Conservation (phyloP, 2,329 filamentous ascomycete species). For the Exophiala alcalophila region DNA sequence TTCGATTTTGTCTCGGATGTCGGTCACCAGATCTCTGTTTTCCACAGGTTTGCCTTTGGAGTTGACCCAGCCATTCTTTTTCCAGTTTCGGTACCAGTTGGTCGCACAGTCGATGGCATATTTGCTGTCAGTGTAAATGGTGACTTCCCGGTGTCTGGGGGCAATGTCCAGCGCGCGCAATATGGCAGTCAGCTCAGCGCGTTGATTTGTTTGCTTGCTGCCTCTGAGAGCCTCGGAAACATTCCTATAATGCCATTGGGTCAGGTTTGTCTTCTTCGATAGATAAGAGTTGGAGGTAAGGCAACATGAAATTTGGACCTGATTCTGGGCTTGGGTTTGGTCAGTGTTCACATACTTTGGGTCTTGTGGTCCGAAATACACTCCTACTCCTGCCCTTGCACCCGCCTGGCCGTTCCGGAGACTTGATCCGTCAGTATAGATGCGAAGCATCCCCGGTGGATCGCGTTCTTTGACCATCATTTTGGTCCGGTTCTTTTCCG, state of each 20-base stretch:
- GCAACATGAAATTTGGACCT: constrained; percentile 12
- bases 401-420: constrained; percentile 56
- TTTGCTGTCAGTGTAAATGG: constrained; percentile 83
- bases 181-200: constrained; percentile 90
- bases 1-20: constrained; percentile 67
- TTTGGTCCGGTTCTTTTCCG: constrained; percentile 50
- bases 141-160: constrained; percentile 63
- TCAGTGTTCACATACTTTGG: constrained; percentile 45
- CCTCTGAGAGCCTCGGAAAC: constrained; percentile 74
- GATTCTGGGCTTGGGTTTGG: constrained; percentile 12
- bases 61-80: constrained; percentile 74
- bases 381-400: constrained; percentile 60
- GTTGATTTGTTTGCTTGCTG: constrained; percentile 82
- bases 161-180: constrained; percentile 76
- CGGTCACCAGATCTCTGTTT: constrained; percentile 79
- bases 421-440: constrained; percentile 64
- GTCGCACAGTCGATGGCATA: constrained; percentile 90
- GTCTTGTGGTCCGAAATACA: constrained; percentile 62
- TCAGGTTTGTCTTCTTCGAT: constrained; percentile 20
- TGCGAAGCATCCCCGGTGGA: constrained; percentile 52
- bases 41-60: constrained; percentile 67
- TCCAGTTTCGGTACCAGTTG: constrained; percentile 77
- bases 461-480: constrained; percentile 39
- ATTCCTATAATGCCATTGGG: constrained; percentile 50
- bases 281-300: constrained; percentile 7